Percentiles rank a stretch among this genome's conserved stretches.
Conservation (phyloP, 2,329 filamentous ascomycete genomes). For the Cladosporium phlei region DNA sequence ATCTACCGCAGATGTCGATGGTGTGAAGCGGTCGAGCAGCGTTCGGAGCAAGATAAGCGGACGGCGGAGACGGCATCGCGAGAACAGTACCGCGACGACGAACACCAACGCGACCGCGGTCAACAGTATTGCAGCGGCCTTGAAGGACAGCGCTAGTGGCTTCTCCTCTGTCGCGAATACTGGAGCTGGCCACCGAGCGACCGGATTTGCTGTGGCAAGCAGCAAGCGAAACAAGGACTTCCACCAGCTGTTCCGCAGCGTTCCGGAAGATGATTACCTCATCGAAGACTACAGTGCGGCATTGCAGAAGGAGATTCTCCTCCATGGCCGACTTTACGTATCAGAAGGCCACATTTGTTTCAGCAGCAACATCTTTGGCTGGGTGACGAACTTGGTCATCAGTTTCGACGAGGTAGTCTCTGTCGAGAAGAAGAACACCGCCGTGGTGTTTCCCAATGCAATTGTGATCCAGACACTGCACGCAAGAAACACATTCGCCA, state of each 20-base stretch:
- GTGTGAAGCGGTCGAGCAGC: constrained; percentile 51
- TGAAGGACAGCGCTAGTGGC: constrained; percentile 65
- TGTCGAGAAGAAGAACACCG: constrained; percentile 94
- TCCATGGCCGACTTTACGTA: constrained; percentile 89
- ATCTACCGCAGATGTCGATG: constrained; percentile 53
- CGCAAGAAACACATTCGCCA: constrained; percentile 92
- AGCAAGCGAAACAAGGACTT: constrained; percentile 96
- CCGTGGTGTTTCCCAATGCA: constrained; percentile 92
- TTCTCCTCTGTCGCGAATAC: constrained; percentile 58
- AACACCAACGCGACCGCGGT: constrained; percentile 55
- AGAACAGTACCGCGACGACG: constrained; percentile 65
- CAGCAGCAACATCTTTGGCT: constrained; percentile 96
- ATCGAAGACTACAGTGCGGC: constrained; percentile 99
- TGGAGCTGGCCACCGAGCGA: constrained; percentile 66
- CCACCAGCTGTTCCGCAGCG: constrained; percentile 87
- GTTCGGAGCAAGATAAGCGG: constrained; percentile 52
- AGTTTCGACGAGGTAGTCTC: constrained; percentile 97
- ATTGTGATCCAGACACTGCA: constrained; percentile 95
- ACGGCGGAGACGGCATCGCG: constrained; percentile 62
- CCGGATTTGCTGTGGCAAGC: constrained; percentile 91
- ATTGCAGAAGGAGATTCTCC: constrained; percentile 87
- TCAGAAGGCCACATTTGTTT: constrained; percentile 98
- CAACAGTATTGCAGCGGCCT: constrained; percentile 65
- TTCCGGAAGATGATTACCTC: constrained; percentile 94
- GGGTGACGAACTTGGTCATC: constrained; percentile 95